These are phyloP conservation scores for Penicillium janthinellum DNA, from an alignment of 2,329 filamentous ascomycete genomes.

Conservation along the genomic window DNA sequence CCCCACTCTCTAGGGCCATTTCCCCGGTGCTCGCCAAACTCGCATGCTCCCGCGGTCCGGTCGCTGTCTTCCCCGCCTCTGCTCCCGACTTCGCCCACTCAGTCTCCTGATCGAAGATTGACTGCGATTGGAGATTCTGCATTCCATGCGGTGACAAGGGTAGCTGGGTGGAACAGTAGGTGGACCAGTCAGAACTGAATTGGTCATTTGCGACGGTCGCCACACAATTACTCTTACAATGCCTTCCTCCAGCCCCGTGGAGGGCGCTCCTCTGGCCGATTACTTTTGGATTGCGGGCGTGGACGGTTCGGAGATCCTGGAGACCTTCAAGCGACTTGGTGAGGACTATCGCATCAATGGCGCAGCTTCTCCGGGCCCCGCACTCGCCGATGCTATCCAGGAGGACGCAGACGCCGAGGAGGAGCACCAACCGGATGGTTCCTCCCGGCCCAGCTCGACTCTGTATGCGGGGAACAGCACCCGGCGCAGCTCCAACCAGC, in stretches of 20 bases:
- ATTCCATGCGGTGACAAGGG: conserved; percentile 25
- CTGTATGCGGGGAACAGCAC: conserved; percentile 22
- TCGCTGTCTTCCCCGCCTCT: conserved; percentile 1
- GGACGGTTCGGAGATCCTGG: conserved; percentile 50
- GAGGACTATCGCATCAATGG: conserved; percentile 46
- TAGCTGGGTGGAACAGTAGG: conserved; percentile 4
- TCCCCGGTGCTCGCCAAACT: conserved; percentile 1
- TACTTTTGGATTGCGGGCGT: conserved; percentile 65
- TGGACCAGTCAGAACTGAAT: conserved; percentile 14
- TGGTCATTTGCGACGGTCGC: conserved; percentile 17
- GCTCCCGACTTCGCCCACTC: background rate
- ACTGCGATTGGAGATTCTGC: conserved; percentile 12
- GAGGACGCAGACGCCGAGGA: conserved; percentile 62
- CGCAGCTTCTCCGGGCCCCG: conserved; percentile 38
- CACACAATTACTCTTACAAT: conserved; percentile 12
- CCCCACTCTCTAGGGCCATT: background rate
- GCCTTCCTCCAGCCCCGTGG: conserved; percentile 40
- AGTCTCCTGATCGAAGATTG: conserved; percentile 13
- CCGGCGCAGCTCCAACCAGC: conserved; percentile 45
- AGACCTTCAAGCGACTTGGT: conserved; percentile 46
- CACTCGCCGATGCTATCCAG: conserved; percentile 60
- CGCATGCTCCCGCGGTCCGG: conserved; percentile 1
- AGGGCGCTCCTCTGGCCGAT: conserved; percentile 62
- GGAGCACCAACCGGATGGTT: conserved; percentile 40
- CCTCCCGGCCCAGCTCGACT: conserved; percentile 46